Evolutionary conservation across 2,329 filamentous ascomycete genomes (phyloP), one percentile per base, ranked within the genome.

Genomic region (Fusarium abutilonis): DNA sequence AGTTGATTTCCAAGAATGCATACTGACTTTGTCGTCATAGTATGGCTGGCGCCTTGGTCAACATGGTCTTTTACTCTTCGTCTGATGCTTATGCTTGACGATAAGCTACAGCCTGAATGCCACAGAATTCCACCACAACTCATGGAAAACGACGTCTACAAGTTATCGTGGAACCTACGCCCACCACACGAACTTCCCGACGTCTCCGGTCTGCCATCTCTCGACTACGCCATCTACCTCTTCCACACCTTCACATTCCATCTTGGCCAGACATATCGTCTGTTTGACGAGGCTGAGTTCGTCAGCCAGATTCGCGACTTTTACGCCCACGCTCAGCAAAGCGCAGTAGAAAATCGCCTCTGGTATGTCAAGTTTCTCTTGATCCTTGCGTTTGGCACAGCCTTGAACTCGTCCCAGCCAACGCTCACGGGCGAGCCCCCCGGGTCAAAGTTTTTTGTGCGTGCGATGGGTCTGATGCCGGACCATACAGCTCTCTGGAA

Each of bases 311-410:
- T 75, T 3, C 63, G 67, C 3, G 62, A 68, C 1, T 70, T 70
- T 9, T 70, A 71, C 29, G 60, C 56, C 4, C 55, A 70, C 8
- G 56, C 67, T 1, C 39, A 56, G n/a, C 38, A 19, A 17, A 71
- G 62, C 21, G 69, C 66, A 13, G 39, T 51, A 9, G 58, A 65
- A 15, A 62, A 51, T 10, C 52, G 48, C 23, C 60, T 84, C 19
- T 83, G 82, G 82, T 82, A 80, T 63, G 76, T 82, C 42, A 81
- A 84, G 53, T 82, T 80, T 47, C 71, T 84, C 5, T 68, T 84
- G 4, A 76, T 84, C 15, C 72, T 85, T 14, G 81, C 82, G 1
- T 73, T 72, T 56, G 70, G 72, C 8, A 72, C 64, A 7, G 72
- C 72, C 3, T 73, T 73, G 32, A 56, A 67, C 1, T 39, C 55